Evolutionary conservation across 306 rosid genomes (phyloP).

Genomic region (Vigna trinervia): DNA sequence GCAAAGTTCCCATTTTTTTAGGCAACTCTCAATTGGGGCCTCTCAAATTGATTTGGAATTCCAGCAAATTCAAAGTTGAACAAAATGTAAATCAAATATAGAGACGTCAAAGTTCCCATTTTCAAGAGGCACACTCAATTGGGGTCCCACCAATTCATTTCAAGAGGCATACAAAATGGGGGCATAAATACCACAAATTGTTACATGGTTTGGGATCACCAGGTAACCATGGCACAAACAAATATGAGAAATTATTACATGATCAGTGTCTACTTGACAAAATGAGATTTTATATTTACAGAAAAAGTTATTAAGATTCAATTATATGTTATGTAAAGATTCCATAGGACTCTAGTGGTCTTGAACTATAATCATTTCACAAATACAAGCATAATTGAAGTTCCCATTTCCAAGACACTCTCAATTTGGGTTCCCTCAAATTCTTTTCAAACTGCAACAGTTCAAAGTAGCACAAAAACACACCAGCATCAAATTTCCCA

Average conservation of each 20-base stretch:
- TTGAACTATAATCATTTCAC: background rate
- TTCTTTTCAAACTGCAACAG: constrained; percentile 15
- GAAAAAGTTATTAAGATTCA: background rate
- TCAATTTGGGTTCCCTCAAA: background rate
- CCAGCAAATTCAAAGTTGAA: constrained; percentile 22
- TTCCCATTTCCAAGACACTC: background rate
- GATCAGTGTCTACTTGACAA: background rate
- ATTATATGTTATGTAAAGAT: too few relatives aligned
- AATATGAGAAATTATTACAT: background rate
- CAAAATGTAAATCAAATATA: constrained; percentile 1
- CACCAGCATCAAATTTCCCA: background rate
- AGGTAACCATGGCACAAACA: background rate
- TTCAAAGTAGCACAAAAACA: constrained; percentile 10
- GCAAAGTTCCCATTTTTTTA: constrained; percentile 14
- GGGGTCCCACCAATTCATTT: constrained; percentile 21
- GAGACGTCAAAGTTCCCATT: background rate
- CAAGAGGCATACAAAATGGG: background rate
- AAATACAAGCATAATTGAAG: background rate
- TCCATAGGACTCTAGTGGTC: too few relatives aligned
- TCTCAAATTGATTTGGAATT: constrained; percentile 20
- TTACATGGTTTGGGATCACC: background rate
- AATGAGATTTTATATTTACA: background rate
- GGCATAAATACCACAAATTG: background rate
- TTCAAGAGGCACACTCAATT: background rate
- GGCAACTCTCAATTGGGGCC: constrained; percentile 4